A percentile compares a stretch with the other conserved stretches of the same genome.
phyloP scores from a whole-genome alignment of 1,139 yeast species.

The Debaryomyces fabryi region DNA sequence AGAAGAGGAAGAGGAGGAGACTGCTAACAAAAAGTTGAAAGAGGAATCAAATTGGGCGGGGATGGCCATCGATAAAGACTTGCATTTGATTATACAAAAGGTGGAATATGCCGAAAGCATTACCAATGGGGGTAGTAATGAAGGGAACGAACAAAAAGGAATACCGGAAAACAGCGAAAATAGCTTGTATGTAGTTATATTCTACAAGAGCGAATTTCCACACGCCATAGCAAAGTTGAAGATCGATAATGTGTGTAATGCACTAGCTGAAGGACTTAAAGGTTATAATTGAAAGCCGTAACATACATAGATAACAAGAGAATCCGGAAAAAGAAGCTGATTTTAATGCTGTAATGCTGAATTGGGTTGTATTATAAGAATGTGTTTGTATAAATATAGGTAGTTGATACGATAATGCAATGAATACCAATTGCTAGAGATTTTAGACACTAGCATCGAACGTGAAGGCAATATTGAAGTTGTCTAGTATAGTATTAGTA shows the following conservation, averaged over 20 bases:
- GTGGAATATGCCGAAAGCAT: slow-evolving; percentile 13
- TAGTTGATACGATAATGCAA: not conserved
- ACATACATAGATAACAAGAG: not conserved
- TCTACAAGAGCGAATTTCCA: slow-evolving; percentile 37
- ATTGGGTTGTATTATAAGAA: not conserved
- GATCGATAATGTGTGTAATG: slow-evolving; percentile 37
- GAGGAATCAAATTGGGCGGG: slow-evolving; percentile 31
- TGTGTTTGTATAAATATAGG: not conserved
- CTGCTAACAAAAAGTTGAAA: slow-evolving; percentile 2
- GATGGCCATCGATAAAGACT: slow-evolving; percentile 34
- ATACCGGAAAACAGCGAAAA: slow-evolving; percentile 9
- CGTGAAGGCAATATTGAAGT: too few relatives aligned
- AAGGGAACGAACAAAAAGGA: slow-evolving; percentile 1
- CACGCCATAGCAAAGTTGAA: slow-evolving; percentile 48
- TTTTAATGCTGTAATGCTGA: too few relatives aligned
- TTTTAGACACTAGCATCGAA: not conserved
- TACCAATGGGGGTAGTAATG: slow-evolving; percentile 11
- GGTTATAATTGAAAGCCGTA: slow-evolving; percentile 22
- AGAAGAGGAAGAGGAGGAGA: slow-evolving; percentile 12
- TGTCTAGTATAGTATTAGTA: too few relatives aligned
- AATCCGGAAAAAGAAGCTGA: not conserved
- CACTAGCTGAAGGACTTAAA: slow-evolving; percentile 35
- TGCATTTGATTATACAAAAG: slow-evolving; percentile 33
- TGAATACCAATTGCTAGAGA: not conserved
- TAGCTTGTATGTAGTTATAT: slow-evolving; percentile 29